Evolutionary conservation across 2,329 filamentous ascomycete genomes (phyloP).

Genomic region (Ascochyta lentis): DNA sequence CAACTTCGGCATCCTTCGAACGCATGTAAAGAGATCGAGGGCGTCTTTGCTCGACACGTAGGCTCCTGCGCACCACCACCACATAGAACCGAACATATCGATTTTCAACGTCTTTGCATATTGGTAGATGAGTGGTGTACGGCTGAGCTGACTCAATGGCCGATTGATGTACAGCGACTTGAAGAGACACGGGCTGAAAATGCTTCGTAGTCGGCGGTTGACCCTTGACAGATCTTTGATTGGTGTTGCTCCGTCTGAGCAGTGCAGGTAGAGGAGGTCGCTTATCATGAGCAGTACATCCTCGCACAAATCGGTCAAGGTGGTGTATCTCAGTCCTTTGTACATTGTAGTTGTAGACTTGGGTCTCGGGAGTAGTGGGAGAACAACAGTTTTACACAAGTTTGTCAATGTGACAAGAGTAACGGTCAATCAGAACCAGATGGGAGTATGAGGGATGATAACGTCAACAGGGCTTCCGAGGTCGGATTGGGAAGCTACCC

Average conservation of each 20-base stretch:
- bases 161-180: slow-evolving; percentile 21
- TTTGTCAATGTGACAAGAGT: not conserved
- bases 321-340: slow-evolving; percentile 11
- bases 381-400: not conserved
- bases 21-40: slow-evolving; percentile 18
- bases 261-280: slow-evolving; percentile 10
- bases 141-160: slow-evolving; percentile 21
- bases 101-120: slow-evolving; percentile 20
- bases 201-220: slow-evolving; percentile 16
- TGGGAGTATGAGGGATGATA: not conserved
- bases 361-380: not conserved
- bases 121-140: not conserved
- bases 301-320: slow-evolving; percentile 23
- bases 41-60: slow-evolving; percentile 24
- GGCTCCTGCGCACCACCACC: slow-evolving; percentile 27
- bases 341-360: not conserved
- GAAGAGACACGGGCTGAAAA: slow-evolving; percentile 21
- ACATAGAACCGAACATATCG: slow-evolving; percentile 27
- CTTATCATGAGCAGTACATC: slow-evolving; percentile 26
- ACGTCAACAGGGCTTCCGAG: slow-evolving; percentile 14
- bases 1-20: slow-evolving; percentile 10
- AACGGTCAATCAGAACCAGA: not conserved
- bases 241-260: slow-evolving; percentile 1
- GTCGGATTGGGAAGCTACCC: slow-evolving; percentile 13
- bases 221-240: slow-evolving; percentile 20